Evolutionary conservation across 192 early-diverging fungal genomes (phyloP), one percentile per base, ranked within the genome.

Genomic region (Powellomyces hirtus): DNA sequence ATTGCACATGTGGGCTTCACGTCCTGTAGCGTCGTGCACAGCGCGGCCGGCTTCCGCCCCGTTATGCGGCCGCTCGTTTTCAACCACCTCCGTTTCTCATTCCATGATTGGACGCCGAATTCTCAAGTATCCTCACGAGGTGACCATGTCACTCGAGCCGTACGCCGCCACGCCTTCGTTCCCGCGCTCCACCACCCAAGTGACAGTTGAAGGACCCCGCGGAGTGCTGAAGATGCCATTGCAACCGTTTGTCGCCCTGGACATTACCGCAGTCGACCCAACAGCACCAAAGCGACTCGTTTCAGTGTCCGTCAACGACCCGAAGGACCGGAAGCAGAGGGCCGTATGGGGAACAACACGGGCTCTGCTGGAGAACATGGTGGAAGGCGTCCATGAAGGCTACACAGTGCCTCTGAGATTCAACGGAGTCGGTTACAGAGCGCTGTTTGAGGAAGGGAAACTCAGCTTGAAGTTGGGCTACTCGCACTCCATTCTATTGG

Each of bases 261-360:
- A 63, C 11, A 69, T 72, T 18, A 67, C 77, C n/a, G 24, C n/a
- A 10, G 26, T 51, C 13, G 57, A 38, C 38, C 50, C 63, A 30
- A 42, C 37, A 38, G 38, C 74, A 34, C 61, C 59, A 42, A 74
- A 44, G 50, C 20, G 37, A 13, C 38, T 38, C 0, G 50, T 83
- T 79, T 36, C 61, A 85, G 34, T 72, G 74, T 33, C 57, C n/a
- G 57, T 97, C 2, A 52, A 71, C 11, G 82, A 94, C 65, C 73
- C 81, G 13, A 60, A 66, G n/a, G 72, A 85, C 60, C 88, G 89
- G 69, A 81, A 87, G 46, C 95, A 99, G 75, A 71, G 85, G 60
- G 78, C 86, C 58, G 96, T 98, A 93, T 99, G 97, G 97, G 97
- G 97, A 46, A 99, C 97, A 2, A 94, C 95, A 4, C 84, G 94